These are phyloP conservation scores for Kockovaella imperatae DNA, from an alignment of 768 basidiomycete genomes.

Conservation along the genomic window DNA sequence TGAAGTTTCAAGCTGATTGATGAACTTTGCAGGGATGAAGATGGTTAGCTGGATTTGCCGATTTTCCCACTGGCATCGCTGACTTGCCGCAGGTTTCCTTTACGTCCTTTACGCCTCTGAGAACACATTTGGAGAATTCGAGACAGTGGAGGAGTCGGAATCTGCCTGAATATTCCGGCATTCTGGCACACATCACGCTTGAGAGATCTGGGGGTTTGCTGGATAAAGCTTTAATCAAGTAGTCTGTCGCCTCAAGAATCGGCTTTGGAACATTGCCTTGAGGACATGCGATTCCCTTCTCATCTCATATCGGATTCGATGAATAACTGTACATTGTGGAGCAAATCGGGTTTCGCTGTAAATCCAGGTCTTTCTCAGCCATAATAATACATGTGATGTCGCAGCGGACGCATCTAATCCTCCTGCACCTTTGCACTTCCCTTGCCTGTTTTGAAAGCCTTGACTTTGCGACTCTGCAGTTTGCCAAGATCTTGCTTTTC, in stretches of 20 bases:
- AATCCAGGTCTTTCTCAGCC: neutral
- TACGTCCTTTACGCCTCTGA: slow-evolving; percentile 98
- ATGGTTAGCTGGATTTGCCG: slow-evolving; percentile 47
- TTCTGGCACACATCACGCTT: too few relatives aligned
- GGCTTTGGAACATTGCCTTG: too few relatives aligned
- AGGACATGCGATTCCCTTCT: too few relatives aligned
- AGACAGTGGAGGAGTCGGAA: slow-evolving; percentile 12
- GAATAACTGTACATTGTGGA: neutral
- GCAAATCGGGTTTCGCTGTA: neutral
- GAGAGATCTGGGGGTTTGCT: too few relatives aligned
- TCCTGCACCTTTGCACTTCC: slow-evolving; percentile 17
- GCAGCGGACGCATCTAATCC: slow-evolving; percentile 18
- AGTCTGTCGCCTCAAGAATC: too few relatives aligned
- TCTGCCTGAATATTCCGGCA: too few relatives aligned
- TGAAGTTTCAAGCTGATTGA: slow-evolving; percentile 4
- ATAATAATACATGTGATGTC: neutral
- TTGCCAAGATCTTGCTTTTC: slow-evolving; percentile 77
- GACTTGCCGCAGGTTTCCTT: slow-evolving; percentile 57
- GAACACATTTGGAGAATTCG: slow-evolving; percentile 72
- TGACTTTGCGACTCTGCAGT: slow-evolving; percentile 93
- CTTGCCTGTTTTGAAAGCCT: slow-evolving; percentile 54
- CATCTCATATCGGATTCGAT: too few relatives aligned
- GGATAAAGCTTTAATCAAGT: too few relatives aligned
- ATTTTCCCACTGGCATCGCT: neutral
- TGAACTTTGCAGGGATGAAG: slow-evolving; percentile 68